Conservation (phyloP, 768 basidiomycete species). For the Lactarius hatsudake region DNA sequence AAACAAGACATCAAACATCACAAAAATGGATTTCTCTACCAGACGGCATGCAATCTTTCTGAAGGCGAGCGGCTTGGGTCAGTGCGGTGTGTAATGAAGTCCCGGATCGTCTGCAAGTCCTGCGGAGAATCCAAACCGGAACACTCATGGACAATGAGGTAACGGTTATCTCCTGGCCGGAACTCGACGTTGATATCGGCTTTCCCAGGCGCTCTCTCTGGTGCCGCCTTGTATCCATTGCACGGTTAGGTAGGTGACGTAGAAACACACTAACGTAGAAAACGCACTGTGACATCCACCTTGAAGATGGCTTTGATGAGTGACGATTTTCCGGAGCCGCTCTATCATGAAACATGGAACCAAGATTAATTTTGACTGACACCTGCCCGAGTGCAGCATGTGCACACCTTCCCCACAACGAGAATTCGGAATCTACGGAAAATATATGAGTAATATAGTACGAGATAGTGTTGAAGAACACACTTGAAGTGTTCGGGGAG, state of each 20-base stretch:
- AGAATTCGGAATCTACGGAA: conserved; percentile 17
- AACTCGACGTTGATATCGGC: not conserved
- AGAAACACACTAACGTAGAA: not conserved
- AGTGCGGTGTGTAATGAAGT: not conserved
- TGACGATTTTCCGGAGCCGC: conserved; percentile 15
- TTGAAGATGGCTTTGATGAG: conserved; percentile 7
- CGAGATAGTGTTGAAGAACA: not conserved
- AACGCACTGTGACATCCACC: conserved; percentile 4
- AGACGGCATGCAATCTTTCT: conserved; percentile 14
- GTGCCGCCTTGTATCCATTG: not conserved
- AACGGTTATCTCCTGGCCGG: conserved; percentile 5
- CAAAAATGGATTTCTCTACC: not conserved
- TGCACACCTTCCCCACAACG: conserved; percentile 16
- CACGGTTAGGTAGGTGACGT: not conserved
- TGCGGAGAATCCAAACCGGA: conserved; percentile 2
- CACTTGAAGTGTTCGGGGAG: conserved; percentile 13
- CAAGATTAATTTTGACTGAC: not conserved
- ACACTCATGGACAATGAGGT: conserved; percentile 5
- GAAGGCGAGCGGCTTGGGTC: not conserved
- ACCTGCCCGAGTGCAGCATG: no score
- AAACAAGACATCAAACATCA: not conserved
- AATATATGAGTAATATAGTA: not conserved
- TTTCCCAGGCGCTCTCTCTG: not conserved
- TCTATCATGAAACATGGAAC: not conserved
- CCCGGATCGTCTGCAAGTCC: not conserved